Conservation (phyloP, 108 stramenopile genomes). For the Mediolabrus comicus region DNA sequence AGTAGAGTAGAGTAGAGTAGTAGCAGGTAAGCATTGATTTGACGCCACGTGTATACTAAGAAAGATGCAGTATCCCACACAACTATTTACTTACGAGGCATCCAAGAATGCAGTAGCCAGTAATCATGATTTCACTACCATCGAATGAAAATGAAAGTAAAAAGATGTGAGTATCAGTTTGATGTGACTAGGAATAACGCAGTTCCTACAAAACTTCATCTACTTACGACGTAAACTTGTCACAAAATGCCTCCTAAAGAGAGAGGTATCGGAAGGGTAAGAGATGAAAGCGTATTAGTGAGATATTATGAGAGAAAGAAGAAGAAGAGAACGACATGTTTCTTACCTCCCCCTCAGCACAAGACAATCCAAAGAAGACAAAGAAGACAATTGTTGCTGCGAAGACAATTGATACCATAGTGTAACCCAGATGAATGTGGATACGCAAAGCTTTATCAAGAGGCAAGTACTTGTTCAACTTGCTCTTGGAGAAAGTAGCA, state of each 20-base stretch:
- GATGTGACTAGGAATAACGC: too few species aligned
- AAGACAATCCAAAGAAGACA: constrained; percentile 43
- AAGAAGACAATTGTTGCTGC: constrained; percentile 48
- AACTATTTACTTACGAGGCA: not conserved
- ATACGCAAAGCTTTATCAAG: constrained; percentile 30
- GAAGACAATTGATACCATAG: constrained; percentile 37
- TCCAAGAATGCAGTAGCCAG: constrained; percentile 44
- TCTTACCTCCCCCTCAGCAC: constrained; percentile 43
- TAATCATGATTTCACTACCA: constrained; percentile 13
- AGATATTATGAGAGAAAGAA: too few species aligned
- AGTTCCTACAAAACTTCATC: too few species aligned
- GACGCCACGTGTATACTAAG: too few species aligned
- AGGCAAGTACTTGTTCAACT: constrained; percentile 35
- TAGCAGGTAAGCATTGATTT: too few species aligned
- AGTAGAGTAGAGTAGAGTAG: too few species aligned
- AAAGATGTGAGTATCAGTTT: too few species aligned
- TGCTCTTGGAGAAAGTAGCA: constrained; percentile 18
- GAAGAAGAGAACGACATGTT: too few species aligned
- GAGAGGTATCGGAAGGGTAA: too few species aligned
- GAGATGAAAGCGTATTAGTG: too few species aligned
- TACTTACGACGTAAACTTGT: constrained; percentile 52
- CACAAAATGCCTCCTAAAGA: constrained; percentile 45
- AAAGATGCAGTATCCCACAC: too few species aligned
- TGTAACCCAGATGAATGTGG: constrained; percentile 53
- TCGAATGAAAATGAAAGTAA: constrained; percentile 39